phyloP scores from a whole-genome alignment of 108 stramenopile species.

The Nannochloropsis oceanica region DNA sequence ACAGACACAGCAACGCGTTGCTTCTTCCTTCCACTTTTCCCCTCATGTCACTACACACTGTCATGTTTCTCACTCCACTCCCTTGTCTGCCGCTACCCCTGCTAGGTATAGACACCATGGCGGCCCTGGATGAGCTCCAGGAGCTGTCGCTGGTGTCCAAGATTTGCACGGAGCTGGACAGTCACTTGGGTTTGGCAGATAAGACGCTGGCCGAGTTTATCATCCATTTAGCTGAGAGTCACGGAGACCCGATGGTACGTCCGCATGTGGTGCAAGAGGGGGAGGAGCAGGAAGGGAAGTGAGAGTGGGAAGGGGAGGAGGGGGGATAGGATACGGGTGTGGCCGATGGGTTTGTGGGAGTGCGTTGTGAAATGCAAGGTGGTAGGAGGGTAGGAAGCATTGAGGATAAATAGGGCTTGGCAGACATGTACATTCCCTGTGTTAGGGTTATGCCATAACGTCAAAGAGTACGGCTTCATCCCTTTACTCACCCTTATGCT shows the following conservation, averaged over 20 bases:
- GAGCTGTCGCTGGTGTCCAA: constrained; percentile 67
- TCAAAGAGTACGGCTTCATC: background rate
- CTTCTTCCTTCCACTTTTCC: background rate
- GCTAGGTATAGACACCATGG: constrained; percentile 17
- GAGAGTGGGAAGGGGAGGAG: background rate
- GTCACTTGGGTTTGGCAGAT: constrained; percentile 72
- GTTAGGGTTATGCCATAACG: background rate
- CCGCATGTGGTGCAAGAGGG: too few species aligned
- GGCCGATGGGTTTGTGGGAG: background rate
- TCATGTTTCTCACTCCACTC: too few species aligned
- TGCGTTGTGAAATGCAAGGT: background rate
- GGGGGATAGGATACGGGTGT: background rate
- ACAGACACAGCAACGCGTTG: background rate
- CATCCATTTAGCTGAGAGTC: constrained; percentile 62
- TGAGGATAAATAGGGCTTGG: background rate
- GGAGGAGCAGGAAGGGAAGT: background rate
- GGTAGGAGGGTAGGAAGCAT: background rate
- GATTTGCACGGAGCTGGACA: constrained; percentile 65
- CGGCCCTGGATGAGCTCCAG: constrained; percentile 75
- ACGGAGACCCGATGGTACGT: background rate
- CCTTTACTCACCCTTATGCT: background rate
- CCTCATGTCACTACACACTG: background rate
- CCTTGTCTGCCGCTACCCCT: too few species aligned
- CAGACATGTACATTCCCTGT: background rate
- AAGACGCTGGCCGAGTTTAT: constrained; percentile 89